These are phyloP conservation scores for Talaromyces borbonicus DNA, from an alignment of 495 filamentous ascomycete genomes.

Conservation along the genomic window DNA sequence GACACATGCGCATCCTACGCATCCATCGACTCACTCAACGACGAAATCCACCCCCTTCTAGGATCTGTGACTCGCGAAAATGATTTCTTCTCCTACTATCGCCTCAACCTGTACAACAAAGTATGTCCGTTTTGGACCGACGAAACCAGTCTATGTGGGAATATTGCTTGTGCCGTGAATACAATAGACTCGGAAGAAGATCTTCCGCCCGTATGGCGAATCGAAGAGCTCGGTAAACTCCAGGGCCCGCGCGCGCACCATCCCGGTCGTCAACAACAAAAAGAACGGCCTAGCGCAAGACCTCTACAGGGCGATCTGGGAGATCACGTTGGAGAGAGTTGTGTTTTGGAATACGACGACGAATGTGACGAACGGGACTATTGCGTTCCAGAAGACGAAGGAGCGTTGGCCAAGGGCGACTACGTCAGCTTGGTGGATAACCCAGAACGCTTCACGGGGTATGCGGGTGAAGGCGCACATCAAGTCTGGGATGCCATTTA, in stretches of 20 bases:
- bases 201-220: constrained; percentile 83
- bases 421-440: constrained; percentile 93
- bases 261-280: constrained; percentile 62
- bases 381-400: constrained; percentile 92
- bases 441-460: constrained; percentile 92
- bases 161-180: constrained; percentile 95
- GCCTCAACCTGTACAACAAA: constrained; percentile 91
- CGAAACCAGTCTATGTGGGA: constrained; percentile 88
- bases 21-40: constrained; percentile 76
- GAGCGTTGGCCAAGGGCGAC: constrained; percentile 76
- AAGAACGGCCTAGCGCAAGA: constrained; percentile 51
- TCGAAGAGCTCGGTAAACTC: constrained; percentile 83
- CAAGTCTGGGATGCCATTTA: constrained; percentile 97
- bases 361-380: constrained; percentile 97
- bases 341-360: constrained; percentile 94
- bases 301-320: constrained; percentile 79
- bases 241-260: constrained; percentile 87
- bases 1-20: constrained; percentile 92
- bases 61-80: constrained; percentile 73
- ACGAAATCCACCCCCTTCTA: constrained; percentile 66
- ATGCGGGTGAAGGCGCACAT: constrained; percentile 68
- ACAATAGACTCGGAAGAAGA: constrained; percentile 93
- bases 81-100: constrained; percentile 97
- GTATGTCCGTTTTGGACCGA: constrained; percentile 95
- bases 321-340: constrained; percentile 83